Evolutionary conservation across 768 basidiomycete genomes (phyloP).

Genomic region (Lentinula sp.): DNA sequence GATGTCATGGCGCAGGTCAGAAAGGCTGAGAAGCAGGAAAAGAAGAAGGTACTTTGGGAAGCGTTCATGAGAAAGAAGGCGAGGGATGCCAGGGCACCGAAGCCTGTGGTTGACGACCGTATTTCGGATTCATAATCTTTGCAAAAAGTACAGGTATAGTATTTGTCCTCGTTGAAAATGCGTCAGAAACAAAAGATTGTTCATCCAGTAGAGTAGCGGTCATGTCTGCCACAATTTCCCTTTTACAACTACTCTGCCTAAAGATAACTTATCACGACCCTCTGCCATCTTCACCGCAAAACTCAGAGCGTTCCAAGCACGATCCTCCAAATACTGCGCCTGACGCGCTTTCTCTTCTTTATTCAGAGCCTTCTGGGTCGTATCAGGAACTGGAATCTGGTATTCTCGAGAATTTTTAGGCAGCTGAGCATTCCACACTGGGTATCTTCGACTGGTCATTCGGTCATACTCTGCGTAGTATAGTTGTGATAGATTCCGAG

Average conservation of each 20-base stretch:
- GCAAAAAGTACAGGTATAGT: neutral
- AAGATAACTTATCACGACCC: conserved; percentile 38
- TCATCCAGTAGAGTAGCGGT: no score
- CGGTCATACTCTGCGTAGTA: conserved; percentile 26
- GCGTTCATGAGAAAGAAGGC: neutral
- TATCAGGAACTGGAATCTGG: conserved; percentile 9
- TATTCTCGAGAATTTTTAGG: conserved; percentile 14
- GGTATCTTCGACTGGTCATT: conserved; percentile 17
- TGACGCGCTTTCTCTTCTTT: conserved; percentile 14
- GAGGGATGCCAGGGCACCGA: neutral
- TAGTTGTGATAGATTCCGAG: conserved; percentile 46
- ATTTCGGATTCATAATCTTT: neutral
- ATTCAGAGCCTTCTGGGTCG: conserved; percentile 8
- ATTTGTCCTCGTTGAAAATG: no score
- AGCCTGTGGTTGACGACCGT: neutral
- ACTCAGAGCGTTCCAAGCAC: conserved; percentile 40
- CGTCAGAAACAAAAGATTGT: no score
- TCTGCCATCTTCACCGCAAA: conserved; percentile 58
- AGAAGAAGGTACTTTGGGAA: neutral
- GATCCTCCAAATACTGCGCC: conserved; percentile 24
- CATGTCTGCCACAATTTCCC: conserved; percentile 5
- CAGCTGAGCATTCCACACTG: conserved; percentile 32
- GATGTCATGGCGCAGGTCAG: conserved; percentile 19
- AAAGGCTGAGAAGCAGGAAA: neutral
- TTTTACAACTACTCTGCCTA: conserved; percentile 38